Conservation (phyloP, 2,329 filamentous ascomycete species). For the Drechslera avenae region DNA sequence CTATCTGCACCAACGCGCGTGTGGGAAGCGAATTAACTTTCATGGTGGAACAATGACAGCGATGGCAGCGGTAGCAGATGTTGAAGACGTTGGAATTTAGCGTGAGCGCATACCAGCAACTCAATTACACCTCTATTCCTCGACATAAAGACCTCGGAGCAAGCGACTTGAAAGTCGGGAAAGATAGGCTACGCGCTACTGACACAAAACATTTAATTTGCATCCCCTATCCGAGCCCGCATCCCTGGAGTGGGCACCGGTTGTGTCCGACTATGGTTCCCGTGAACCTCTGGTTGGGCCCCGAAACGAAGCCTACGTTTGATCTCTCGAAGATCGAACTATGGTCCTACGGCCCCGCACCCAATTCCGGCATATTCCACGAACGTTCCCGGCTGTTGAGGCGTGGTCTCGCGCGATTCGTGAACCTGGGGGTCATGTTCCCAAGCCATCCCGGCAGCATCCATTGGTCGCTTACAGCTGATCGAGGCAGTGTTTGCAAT, state of each 20-base stretch:
- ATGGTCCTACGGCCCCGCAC: background rate
- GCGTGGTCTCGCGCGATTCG: background rate
- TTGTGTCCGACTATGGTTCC: background rate
- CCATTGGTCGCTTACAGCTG: slow-evolving; percentile 23
- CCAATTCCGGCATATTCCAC: background rate
- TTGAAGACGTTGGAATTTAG: background rate
- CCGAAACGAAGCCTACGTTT: slow-evolving; percentile 4
- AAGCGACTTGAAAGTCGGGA: too few relatives aligned
- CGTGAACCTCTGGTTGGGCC: background rate
- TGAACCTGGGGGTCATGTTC: background rate
- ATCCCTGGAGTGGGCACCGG: too few relatives aligned
- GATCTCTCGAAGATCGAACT: background rate
- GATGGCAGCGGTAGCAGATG: background rate
- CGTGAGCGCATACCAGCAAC: too few relatives aligned
- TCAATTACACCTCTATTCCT: too few relatives aligned
- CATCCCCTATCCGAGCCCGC: too few relatives aligned
- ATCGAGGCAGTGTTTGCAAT: slow-evolving; percentile 28
- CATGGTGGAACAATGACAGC: slow-evolving; percentile 4
- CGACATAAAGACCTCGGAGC: too few relatives aligned
- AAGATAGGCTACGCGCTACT: too few relatives aligned
- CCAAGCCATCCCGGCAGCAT: background rate
- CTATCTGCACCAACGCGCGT: background rate
- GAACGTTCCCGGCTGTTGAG: background rate
- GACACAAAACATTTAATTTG: too few relatives aligned
- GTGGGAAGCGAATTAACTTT: background rate